Conservation (phyloP, 148 eudicot genomes). For the Vaccinium myrtillus region DNA sequence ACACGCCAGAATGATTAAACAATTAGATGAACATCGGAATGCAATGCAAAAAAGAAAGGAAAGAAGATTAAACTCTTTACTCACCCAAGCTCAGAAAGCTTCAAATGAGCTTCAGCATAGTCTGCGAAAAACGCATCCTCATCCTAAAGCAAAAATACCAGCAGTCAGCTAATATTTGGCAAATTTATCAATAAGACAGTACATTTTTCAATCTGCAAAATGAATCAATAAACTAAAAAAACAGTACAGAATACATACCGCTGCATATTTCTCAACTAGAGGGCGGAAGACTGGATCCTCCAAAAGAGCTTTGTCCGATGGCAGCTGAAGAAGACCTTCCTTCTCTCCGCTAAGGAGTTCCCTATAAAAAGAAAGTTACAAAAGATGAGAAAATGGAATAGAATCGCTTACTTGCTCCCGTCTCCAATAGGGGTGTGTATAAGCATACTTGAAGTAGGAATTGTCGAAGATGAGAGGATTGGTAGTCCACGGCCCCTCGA, state of each 20-base stretch:
- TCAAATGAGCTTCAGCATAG: slow-evolving; percentile 71
- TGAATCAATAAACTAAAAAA: not conserved
- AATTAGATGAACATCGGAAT: not conserved
- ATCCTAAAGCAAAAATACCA: slow-evolving; percentile 31
- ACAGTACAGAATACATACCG: slow-evolving; percentile 26
- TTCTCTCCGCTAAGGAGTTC: not conserved
- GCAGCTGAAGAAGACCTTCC: slow-evolving; percentile 22
- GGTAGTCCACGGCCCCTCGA: slow-evolving; percentile 85
- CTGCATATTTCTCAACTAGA: slow-evolving; percentile 65
- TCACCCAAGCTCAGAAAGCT: slow-evolving; percentile 82
- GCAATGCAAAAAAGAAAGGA: not conserved
- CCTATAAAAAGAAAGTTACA: not conserved
- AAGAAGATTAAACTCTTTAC: not conserved
- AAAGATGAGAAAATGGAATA: not conserved
- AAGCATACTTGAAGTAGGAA: slow-evolving; percentile 69
- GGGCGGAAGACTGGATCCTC: slow-evolving; percentile 63
- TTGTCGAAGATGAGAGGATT: slow-evolving; percentile 90
- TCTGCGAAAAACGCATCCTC: slow-evolving; percentile 81
- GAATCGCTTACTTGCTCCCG: not conserved
- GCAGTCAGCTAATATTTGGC: not conserved
- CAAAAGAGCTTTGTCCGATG: slow-evolving; percentile 67
- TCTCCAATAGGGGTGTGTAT: not conserved
- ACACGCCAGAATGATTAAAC: not conserved
- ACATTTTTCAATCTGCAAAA: not conserved
- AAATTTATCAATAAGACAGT: not conserved